Evolutionary conservation across 306 rosid species (phyloP).

Genomic region (Sesbania bispinosa): DNA sequence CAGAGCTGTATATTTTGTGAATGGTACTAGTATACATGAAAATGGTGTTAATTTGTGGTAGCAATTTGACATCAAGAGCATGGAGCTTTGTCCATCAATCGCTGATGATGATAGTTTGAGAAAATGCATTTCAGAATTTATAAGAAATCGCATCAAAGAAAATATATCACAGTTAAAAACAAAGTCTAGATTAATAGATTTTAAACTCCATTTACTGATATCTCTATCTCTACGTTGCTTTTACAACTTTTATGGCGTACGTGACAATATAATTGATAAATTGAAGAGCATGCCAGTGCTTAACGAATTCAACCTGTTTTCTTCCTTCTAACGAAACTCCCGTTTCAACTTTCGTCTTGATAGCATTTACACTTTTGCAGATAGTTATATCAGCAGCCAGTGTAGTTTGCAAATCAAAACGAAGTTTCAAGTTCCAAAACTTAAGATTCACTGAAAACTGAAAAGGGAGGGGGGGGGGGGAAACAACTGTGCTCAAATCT

Average conservation of each 20-base stretch:
- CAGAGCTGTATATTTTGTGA: conserved; percentile 35
- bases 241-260: background rate
- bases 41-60: background rate
- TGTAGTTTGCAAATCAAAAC: no score
- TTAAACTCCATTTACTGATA: background rate
- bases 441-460: no score
- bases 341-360: no score
- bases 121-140: background rate
- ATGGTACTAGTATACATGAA: conserved; percentile 21
- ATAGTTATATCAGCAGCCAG: no score
- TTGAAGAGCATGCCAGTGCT: background rate
- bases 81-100: background rate
- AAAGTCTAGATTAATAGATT: background rate
- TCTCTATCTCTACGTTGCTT: background rate
- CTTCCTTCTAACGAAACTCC: no score
- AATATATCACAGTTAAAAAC: background rate
- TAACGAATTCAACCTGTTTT: background rate
- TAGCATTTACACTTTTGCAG: no score
- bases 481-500: no score
- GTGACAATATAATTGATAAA: background rate
- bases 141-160: background rate
- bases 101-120: background rate
- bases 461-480: no score
- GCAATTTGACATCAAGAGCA: background rate
- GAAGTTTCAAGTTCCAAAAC: no score